Conservation (phyloP, 352 stramenopile genomes). For the Phytophthora pistaciae region DNA sequence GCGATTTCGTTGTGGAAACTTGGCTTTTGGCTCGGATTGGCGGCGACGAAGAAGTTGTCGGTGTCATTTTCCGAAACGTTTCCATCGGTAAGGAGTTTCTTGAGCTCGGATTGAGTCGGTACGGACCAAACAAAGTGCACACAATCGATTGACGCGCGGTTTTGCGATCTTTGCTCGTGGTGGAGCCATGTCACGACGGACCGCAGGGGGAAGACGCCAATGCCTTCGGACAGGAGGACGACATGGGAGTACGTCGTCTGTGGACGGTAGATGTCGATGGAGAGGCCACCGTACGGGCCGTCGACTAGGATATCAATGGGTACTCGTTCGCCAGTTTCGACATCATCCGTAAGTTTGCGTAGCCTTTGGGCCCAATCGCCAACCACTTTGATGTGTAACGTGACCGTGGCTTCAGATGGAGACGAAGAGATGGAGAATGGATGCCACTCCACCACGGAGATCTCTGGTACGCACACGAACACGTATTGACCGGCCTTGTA, state of each 20-base stretch:
- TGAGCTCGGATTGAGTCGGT: neutral
- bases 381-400: constrained; percentile 54
- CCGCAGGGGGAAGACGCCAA: neutral
- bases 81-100: neutral
- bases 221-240: neutral
- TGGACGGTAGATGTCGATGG: constrained; percentile 45
- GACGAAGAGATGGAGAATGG: constrained; percentile 82
- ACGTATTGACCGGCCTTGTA: constrained; percentile 62
- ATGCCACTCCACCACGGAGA: constrained; percentile 77
- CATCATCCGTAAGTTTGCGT: constrained; percentile 7
- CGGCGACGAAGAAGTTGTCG: neutral
- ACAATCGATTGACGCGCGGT: neutral
- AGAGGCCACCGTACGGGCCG: constrained; percentile 31
- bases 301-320: constrained; percentile 39
- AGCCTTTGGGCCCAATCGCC: constrained; percentile 67
- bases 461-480: constrained; percentile 72
- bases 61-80: neutral
- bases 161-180: neutral
- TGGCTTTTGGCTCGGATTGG: neutral
- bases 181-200: constrained; percentile 1
- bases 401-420: constrained; percentile 55
- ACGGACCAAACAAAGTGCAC: neutral
- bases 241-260: constrained; percentile 31
- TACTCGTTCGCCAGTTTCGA: neutral
- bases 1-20: neutral